These are phyloP conservation scores for Beauveria australis DNA, from an alignment of 2,329 filamentous ascomycete genomes.

Conservation along the genomic window DNA sequence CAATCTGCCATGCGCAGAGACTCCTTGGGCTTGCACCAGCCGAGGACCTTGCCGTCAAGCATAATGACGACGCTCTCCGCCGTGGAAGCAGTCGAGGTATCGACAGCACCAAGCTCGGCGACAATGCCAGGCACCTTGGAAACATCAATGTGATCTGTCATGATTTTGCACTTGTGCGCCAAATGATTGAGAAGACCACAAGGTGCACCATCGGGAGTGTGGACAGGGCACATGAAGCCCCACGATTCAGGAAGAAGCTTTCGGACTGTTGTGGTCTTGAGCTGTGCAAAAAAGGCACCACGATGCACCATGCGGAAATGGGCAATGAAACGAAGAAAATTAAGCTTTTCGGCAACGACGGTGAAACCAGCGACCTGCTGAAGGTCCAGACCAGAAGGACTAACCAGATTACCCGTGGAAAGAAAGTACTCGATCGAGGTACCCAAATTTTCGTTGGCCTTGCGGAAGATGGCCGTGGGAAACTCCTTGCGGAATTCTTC, in stretches of 20 bases:
- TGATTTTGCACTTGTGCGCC: constrained; percentile 87
- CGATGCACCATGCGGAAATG: constrained; percentile 99
- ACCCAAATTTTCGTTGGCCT: constrained; percentile 82
- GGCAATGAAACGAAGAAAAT: constrained; percentile 96
- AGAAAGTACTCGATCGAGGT: constrained; percentile 88
- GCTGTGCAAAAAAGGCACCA: constrained; percentile 95
- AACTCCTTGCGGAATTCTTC: constrained; percentile 75
- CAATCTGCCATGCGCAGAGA: constrained; percentile 77
- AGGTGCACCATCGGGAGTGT: constrained; percentile 92
- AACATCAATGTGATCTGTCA: constrained; percentile 66
- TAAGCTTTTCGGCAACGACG: constrained; percentile 96
- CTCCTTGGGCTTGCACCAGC: constrained; percentile 81
- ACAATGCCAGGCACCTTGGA: constrained; percentile 67
- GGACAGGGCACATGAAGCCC: constrained; percentile 95
- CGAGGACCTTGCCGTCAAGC: constrained; percentile 81
- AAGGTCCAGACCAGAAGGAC: constrained; percentile 83
- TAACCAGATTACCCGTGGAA: constrained; percentile 88
- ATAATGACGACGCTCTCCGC: constrained; percentile 83
- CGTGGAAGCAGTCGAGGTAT: constrained; percentile 66
- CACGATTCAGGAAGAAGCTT: constrained; percentile 94
- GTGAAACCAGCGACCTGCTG: constrained; percentile 94
- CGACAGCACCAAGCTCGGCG: constrained; percentile 69
- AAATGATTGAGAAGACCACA: constrained; percentile 94
- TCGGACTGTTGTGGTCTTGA: constrained; percentile 94
- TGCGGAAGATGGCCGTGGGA: constrained; percentile 64